Evolutionary conservation across 768 basidiomycete genomes (phyloP).

Genomic region (Phaeotremella skinneri): DNA sequence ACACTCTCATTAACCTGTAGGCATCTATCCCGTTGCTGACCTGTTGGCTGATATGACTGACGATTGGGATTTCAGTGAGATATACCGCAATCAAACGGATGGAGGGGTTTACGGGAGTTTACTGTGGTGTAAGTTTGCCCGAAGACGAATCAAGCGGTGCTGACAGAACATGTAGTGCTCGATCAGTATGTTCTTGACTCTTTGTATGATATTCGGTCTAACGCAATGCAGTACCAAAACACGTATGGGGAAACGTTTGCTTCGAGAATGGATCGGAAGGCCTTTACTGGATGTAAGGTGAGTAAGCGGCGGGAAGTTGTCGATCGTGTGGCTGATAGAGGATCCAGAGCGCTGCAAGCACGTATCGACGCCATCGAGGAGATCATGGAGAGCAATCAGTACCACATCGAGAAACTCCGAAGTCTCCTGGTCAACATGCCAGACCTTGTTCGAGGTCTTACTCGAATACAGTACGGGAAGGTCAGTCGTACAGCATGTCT

Average conservation of each 20-base stretch:
- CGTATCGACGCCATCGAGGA: conserved; percentile 84
- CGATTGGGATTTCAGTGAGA: conserved; percentile 59
- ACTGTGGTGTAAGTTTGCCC: conserved; percentile 57
- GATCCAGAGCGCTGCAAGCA: conserved; percentile 64
- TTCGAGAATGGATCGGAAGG: conserved; percentile 80
- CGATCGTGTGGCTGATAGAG: conserved; percentile 8
- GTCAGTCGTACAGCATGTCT: conserved; percentile 54
- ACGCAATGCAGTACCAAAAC: conserved; percentile 62
- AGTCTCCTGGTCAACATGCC: conserved; percentile 69
- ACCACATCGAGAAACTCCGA: conserved; percentile 66
- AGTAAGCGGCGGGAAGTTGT: conserved; percentile 11
- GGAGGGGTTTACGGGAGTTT: conserved; percentile 70
- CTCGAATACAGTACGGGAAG: conserved; percentile 86
- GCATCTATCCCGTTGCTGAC: conserved; percentile 29
- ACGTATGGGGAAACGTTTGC: conserved; percentile 77
- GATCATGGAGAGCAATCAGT: conserved; percentile 62
- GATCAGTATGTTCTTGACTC: conserved; percentile 57
- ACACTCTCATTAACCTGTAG: conserved; percentile 76
- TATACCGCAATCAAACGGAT: conserved; percentile 89
- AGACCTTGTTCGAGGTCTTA: conserved; percentile 80
- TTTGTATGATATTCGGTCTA: neutral
- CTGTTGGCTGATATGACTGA: neutral
- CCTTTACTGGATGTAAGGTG: conserved; percentile 74
- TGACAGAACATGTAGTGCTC: conserved; percentile 55
- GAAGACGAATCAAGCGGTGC: conserved; percentile 3